Evolutionary conservation across 805 yeast genomes (phyloP).

Genomic region (Naumovozyma dairenensis): DNA sequence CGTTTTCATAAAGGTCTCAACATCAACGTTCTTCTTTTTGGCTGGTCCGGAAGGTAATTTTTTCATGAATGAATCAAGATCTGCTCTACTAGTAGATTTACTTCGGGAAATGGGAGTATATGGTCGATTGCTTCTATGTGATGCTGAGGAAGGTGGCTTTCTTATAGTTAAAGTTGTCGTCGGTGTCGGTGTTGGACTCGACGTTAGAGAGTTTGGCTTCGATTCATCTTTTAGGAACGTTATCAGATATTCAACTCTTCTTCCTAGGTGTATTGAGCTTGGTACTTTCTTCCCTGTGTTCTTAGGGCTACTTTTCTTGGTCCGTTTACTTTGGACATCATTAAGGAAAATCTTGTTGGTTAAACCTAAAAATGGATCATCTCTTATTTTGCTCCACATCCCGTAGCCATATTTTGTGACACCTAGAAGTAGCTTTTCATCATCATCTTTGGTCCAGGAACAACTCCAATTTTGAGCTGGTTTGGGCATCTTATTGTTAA

Average conservation of each 20-base stretch:
- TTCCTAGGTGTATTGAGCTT: conserved; percentile 81
- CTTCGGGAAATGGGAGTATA: no score
- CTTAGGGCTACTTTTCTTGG: conserved; percentile 8
- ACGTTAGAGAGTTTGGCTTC: conserved; percentile 3
- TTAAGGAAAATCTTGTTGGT: conserved; percentile 74
- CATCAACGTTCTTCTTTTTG: no score
- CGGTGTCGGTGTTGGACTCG: conserved; percentile 6
- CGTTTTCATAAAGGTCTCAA: no score
- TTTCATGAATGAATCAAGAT: neutral
- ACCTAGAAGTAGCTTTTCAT: conserved; percentile 78
- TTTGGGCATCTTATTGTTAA: conserved; percentile 52
- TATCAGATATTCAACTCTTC: conserved; percentile 84
- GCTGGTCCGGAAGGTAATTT: no score
- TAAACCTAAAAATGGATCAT: conserved; percentile 83
- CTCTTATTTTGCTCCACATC: conserved; percentile 87
- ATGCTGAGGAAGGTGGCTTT: no score
- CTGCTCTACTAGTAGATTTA: neutral
- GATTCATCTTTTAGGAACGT: conserved; percentile 55
- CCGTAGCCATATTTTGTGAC: conserved; percentile 91
- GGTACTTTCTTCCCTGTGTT: conserved; percentile 60
- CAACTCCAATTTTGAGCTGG: conserved; percentile 87
- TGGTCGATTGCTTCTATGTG: no score
- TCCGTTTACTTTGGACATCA: conserved; percentile 26
- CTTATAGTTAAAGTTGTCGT: conserved; percentile 19
- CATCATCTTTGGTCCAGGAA: conserved; percentile 76